Evolutionary conservation across 2,329 filamentous ascomycete genomes (phyloP), one percentile per base, ranked within the genome.

Genomic region (Ilyonectria robusta): DNA sequence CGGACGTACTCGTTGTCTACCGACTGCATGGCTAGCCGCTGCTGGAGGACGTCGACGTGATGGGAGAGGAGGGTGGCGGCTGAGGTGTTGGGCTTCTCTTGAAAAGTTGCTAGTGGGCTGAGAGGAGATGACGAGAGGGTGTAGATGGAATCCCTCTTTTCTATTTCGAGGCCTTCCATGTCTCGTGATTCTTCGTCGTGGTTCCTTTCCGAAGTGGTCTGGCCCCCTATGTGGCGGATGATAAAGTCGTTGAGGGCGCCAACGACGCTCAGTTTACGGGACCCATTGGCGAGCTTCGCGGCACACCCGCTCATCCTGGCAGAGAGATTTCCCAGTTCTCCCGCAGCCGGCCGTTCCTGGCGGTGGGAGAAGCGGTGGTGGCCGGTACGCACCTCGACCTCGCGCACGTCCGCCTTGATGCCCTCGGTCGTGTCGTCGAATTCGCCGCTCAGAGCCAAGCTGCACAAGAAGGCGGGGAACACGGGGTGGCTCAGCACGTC

Each of bases 221-320:
- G 37, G 37, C 37, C 37, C 37, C 37, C 37, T 8, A 17, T 21
- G 1, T 17, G 55, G 8, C 29, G 9, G 15, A 35, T n/a, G 15
- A 37, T 58, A 15, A 58, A 58, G 6, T 17, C 40, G n/a, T 58
- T 26, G 17, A 58, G 6, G 13, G 46, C 29, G 2, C n/a, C 6
- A 17, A 58, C 4, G 6, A 58, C 46, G 1, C 11, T 58, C 17
- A 58, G 31, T 15, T 58, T 58, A 1, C 55, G 55, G 2, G 55
- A 19, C 47, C 23, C 29, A 7, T 42, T 42, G 2, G 55, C 42
- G 10, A 58, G 17, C 17, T 58, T 58, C 11, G 55, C 33, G 13
- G 55, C 42, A 10, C 13, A 58, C 6, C 55, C 55, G 15, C 55
- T 58, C 42, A 58, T 58, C 5, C 40, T 47, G 9, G 29, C 55